These are phyloP conservation scores for Comarum palustre DNA, from an alignment of 306 rosid species.

Conservation along the genomic window DNA sequence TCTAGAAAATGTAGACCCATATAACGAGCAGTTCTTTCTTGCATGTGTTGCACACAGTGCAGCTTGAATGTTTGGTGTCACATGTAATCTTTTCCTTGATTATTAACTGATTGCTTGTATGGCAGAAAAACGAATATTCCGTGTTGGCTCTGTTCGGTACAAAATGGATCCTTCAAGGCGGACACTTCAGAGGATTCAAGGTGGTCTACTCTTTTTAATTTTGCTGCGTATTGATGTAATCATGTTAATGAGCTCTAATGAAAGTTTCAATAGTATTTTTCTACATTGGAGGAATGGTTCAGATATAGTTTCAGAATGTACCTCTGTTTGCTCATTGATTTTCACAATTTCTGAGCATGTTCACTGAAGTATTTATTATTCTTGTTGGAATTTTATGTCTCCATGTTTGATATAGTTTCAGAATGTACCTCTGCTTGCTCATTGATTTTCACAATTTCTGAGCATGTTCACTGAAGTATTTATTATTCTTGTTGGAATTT, in stretches of 20 bases:
- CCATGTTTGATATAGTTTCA: slow-evolving; percentile 1
- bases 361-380: not conserved
- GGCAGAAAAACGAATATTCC: slow-evolving; percentile 77
- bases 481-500: not conserved
- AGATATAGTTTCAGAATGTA: slow-evolving; percentile 1
- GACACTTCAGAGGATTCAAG: slow-evolving; percentile 82
- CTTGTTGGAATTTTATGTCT: not conserved
- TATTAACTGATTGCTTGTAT: slow-evolving; percentile 32
- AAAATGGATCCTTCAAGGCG: slow-evolving; percentile 83
- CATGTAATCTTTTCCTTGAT: slow-evolving; percentile 12
- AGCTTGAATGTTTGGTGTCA: slow-evolving; percentile 12
- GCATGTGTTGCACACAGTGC: slow-evolving; percentile 1
- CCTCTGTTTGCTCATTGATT: not conserved
- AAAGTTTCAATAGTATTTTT: not conserved
- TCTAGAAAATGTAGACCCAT: slow-evolving; percentile 9
- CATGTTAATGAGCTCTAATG: slow-evolving; percentile 11
- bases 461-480: not conserved
- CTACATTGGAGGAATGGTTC: not conserved
- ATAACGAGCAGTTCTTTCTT: not conserved
- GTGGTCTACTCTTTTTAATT: slow-evolving; percentile 32
- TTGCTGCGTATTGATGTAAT: slow-evolving; percentile 12
- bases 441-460: not conserved
- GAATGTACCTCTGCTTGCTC: not conserved
- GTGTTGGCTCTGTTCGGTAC: slow-evolving; percentile 65
- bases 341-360: not conserved